Evolutionary conservation across 768 basidiomycete species (phyloP), one percentile per base, ranked within the genome.

Genomic region (Mycena sanguinolenta): DNA sequence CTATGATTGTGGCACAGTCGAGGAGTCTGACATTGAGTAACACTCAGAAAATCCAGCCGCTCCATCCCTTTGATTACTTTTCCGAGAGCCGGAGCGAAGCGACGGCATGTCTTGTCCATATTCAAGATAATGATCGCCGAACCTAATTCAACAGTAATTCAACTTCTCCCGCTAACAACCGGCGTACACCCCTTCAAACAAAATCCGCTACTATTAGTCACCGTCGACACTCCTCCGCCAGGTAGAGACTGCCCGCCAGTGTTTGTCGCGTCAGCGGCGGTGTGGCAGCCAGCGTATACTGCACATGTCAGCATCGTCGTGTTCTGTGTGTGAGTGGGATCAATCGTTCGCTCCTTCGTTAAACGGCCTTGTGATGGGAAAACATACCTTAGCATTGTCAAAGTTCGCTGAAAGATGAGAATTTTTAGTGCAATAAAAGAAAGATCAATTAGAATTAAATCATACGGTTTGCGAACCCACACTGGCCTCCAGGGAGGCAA

Each of bases 301-400:
- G 72, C 67, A 36, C 72, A 73, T 16, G 72, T 73, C 53, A 73
- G 36, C 58, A 63, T 61, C 17, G 58, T 59, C 21, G 68, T 65
- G 38, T 60, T 73, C 58, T 54, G 17, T 34, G 10, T 5, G 32
- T 34, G 30, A 30, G 19, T 8, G 2, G 9, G n/a, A 6, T 39
- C 38, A 38, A 42, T n/a, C n/a, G n/a, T n/a, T n/a, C n/a, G n/a
- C n/a, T n/a, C n/a, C n/a, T n/a, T n/a, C n/a, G n/a, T 21, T 21
- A 54, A 42, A 21, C 17, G 36, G 32, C 23, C 25, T 4, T 57
- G n/a, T n/a, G n/a, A n/a, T n/a, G n/a, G 61, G 44, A 42, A 28
- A 38, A n/a, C 6, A 59, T 59, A 42, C 65, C 49, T 63, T 63
- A 17, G 30, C 36, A 50, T 67, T 67, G 27, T 67, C 65, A 38